Evolutionary conservation across 78 protist genomes (phyloP), one percentile per base, ranked within the genome.

Genomic region (Protostelium mycophagum): DNA sequence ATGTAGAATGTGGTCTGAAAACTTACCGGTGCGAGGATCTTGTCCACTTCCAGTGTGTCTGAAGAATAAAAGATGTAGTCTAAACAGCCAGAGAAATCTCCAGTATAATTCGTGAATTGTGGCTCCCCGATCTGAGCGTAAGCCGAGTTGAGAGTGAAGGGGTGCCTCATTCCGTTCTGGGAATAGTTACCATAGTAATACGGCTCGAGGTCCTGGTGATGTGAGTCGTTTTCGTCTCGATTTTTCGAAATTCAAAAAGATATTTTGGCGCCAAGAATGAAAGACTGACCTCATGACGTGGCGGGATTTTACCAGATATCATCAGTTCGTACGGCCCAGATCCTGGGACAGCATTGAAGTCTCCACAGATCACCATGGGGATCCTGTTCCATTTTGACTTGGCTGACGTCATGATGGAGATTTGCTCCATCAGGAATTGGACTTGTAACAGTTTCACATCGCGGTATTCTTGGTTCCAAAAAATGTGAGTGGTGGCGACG

Each of bases 361-460:
- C 73, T 51, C 73, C 73, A 16, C 73, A 51, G 73, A 51, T 51
- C 31, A 51, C 16, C 31, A 51, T 5, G 16, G 73, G 73, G 16
- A 16, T 25, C 5, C 16, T 51, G 16, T 16, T 51, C 73, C 73
- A 51, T 16, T 51, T 51, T 5, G 73, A 51, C 16, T 16, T 51
- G 73, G 73, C 31, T 51, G 73, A 51, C 73, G 73, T 51, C 31
- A 51, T 51, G 73, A 16, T 25, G 73, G 73, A 25, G 31, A 51
- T 5, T 16, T 34, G 85, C 84, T 88, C 85, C 89, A 63, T 51
- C 85, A 88, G 9, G 34, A 63, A 31, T 28, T 88, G 89, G 37
- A 51, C 84, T 83, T 88, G 89, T 34, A 88, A 1, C 35, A 88
- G 73, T 34, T 88, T 88, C 38, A 88, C 89, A 34, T 88, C 89